Base-by-base conservation (phyloP, 2,329 filamentous ascomycete species). In the Hymenoscyphus scutula region DNA sequence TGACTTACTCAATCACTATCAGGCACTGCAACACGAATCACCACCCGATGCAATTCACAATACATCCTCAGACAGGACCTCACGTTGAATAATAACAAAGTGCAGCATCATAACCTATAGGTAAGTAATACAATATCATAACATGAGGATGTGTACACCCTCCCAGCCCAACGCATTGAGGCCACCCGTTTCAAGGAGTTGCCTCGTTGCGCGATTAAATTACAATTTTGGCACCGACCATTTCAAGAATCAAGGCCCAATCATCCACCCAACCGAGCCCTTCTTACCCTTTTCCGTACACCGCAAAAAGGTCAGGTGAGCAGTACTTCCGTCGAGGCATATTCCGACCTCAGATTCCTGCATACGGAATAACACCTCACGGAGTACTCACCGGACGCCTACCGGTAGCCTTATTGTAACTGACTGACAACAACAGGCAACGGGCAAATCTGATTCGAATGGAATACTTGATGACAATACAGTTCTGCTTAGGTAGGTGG, bases 181-280 rank as follows among this genome's bases (percentile, higher is more conserved):
- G 53, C 13, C 15, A 6, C 10, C 17, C n/a, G 59, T 60, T 60
- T 60, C 59, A 60, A 54, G 53, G 23, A 60, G 59, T 55, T 60
- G 59, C 59, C 59, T 60, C 59, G 41, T 45, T 60, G 59, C 59
- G 59, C 59, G 59, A 60, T 60, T 60, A 56, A 60, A 60, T 48
- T 11, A 48, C 41, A 58, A n/a, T n/a, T 58, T 48, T 48, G 8
- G 41, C 41, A 48, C 41, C 41, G 41, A 48, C 41, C 13, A 48
- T 48, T 48, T n/a, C n/a, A n/a, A n/a, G n/a, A n/a, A n/a, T n/a
- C 41, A 48, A 48, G 41, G 19, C 41, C n/a, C 41, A 48, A 23
- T 48, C n/a, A 48, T 45, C 41, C n/a, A 45, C 5, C n/a, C n/a
- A n/a, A 15, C n/a, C 41, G 38, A 7, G 19, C 38, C 38, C n/a